Evolutionary conservation across 768 basidiomycete genomes (phyloP).

Genomic region (Rhodotorula diobovata): DNA sequence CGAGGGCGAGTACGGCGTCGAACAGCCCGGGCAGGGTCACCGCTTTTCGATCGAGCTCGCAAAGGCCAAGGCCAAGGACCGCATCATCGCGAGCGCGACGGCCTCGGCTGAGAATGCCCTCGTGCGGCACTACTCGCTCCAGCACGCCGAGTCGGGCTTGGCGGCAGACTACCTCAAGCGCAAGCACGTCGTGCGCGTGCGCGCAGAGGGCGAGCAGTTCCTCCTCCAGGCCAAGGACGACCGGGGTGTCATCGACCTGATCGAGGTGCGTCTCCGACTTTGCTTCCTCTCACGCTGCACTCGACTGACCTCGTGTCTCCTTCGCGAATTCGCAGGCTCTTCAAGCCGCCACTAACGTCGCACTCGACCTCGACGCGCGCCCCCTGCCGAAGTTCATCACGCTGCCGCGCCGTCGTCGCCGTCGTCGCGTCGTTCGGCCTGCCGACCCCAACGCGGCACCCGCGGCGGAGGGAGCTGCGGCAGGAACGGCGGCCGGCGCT

Average conservation of each 20-base stretch:
- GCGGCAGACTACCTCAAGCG: slow-evolving; percentile 93
- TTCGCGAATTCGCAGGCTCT: slow-evolving; percentile 47
- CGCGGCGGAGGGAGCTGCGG: background rate
- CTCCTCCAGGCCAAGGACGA: slow-evolving; percentile 81
- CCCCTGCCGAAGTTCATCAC: slow-evolving; percentile 48
- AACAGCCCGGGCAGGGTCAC: background rate
- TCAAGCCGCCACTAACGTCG: slow-evolving; percentile 85
- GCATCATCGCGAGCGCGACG: slow-evolving; percentile 26
- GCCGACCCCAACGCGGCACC: slow-evolving; percentile 8
- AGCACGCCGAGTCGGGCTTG: slow-evolving; percentile 61
- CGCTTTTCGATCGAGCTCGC: slow-evolving; percentile 29
- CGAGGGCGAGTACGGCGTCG: slow-evolving; percentile 36
- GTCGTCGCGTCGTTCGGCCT: slow-evolving; percentile 14
- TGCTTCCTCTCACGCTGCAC: background rate
- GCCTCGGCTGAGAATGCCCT: slow-evolving; percentile 28
- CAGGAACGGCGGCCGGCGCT: background rate
- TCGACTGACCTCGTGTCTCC: slow-evolving; percentile 3
- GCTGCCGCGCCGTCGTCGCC: slow-evolving; percentile 37
- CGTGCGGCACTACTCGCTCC: slow-evolving; percentile 44
- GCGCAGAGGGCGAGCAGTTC: slow-evolving; percentile 95
- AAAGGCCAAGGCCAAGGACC: slow-evolving; percentile 34
- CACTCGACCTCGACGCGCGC: slow-evolving; percentile 84
- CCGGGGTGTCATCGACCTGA: slow-evolving; percentile 84
- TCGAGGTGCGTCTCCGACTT: slow-evolving; percentile 58
- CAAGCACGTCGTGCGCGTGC: slow-evolving; percentile 84